Evolutionary conservation across 2,329 filamentous ascomycete genomes (phyloP).

Genomic region (Colletotrichum brevisporum): DNA sequence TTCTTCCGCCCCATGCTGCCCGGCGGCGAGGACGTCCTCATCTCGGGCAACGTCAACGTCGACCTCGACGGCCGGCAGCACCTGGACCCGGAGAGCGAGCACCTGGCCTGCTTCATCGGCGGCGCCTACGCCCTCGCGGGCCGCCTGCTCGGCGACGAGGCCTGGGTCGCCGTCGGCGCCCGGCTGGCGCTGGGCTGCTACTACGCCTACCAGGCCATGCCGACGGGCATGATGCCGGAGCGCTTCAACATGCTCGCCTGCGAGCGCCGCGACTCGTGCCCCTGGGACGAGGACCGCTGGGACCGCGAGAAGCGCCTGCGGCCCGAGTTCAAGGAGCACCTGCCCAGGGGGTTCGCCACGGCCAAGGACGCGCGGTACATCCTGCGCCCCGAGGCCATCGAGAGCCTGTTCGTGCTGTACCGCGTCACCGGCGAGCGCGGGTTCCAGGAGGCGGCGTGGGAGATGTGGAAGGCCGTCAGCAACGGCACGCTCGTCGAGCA

Average conservation of each 20-base stretch:
- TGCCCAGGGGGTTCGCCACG: slow-evolving; percentile 74
- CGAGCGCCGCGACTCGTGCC: slow-evolving; percentile 55
- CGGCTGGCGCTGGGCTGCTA: slow-evolving; percentile 66
- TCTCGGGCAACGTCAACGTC: slow-evolving; percentile 59
- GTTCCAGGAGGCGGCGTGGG: slow-evolving; percentile 66
- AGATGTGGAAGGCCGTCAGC: slow-evolving; percentile 66
- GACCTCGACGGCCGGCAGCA: slow-evolving; percentile 31
- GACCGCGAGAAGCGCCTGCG: slow-evolving; percentile 45
- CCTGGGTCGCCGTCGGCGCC: slow-evolving; percentile 58
- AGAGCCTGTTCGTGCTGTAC: slow-evolving; percentile 68
- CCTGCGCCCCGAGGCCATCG: slow-evolving; percentile 66
- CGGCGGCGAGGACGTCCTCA: slow-evolving; percentile 68
- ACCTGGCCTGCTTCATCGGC: slow-evolving; percentile 66
- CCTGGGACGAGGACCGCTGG: slow-evolving; percentile 54
- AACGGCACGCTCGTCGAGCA: slow-evolving; percentile 61
- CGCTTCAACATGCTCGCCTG: slow-evolving; percentile 60
- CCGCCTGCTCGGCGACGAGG: slow-evolving; percentile 55
- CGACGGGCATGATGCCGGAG: slow-evolving; percentile 68
- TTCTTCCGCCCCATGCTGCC: slow-evolving; percentile 72
- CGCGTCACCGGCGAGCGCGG: slow-evolving; percentile 63
- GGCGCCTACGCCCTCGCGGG: slow-evolving; percentile 65
- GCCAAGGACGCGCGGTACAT: slow-evolving; percentile 65
- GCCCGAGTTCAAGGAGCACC: slow-evolving; percentile 45
- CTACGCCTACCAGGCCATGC: slow-evolving; percentile 63
- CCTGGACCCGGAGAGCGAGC: slow-evolving; percentile 55